These are phyloP conservation scores for Fraxinus latifolia DNA, from an alignment of 305 asterid genomes.

Conservation along the genomic window DNA sequence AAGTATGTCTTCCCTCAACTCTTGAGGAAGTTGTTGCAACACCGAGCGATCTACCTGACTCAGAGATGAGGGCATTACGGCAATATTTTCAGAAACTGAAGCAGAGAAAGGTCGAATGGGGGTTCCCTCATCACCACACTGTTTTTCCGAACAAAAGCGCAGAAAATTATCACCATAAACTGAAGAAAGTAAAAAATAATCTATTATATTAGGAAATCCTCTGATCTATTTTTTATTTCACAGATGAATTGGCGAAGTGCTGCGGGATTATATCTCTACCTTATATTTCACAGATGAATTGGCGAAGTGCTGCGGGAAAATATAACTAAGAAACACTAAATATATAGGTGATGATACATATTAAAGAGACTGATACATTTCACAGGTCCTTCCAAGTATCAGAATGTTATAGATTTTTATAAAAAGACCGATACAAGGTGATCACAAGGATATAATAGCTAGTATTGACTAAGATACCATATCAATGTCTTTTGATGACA, in stretches of 20 bases:
- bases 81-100: slow-evolving; percentile 32
- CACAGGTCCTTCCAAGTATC: neutral
- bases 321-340: neutral
- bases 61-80: slow-evolving; percentile 76
- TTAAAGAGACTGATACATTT: neutral
- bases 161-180: slow-evolving; percentile 6
- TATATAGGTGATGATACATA: neutral
- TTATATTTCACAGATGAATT: too few relatives aligned
- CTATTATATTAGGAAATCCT: neutral
- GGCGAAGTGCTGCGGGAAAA: neutral
- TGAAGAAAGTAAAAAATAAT: slow-evolving; percentile 10
- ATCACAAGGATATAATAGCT: neutral
- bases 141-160: slow-evolving; percentile 32
- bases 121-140: slow-evolving; percentile 31
- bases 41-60: slow-evolving; percentile 86
- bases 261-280: neutral
- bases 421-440: neutral
- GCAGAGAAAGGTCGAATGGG: slow-evolving; percentile 24
- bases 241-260: neutral
- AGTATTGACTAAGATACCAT: neutral
- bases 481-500: neutral
- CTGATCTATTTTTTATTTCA: slow-evolving; percentile 9
- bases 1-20: slow-evolving; percentile 70
- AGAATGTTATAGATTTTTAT: neutral
- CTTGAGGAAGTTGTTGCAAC: slow-evolving; percentile 82